Evolutionary conservation across 805 yeast genomes (phyloP).

Genomic region (Suhomyces kilbournensis): DNA sequence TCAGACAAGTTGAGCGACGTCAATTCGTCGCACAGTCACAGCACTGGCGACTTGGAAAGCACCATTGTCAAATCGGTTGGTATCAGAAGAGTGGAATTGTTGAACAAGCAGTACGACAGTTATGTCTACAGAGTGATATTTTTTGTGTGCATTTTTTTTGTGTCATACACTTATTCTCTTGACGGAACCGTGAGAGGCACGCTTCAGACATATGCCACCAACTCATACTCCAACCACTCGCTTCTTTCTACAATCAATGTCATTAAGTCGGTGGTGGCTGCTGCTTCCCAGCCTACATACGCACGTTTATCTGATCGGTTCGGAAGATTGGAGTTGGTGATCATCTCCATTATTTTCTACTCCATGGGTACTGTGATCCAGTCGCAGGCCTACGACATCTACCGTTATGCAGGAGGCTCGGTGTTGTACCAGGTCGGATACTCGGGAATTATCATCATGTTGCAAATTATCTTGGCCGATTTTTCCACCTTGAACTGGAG

Average conservation of each 20-base stretch:
- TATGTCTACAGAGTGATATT: conserved; percentile 37
- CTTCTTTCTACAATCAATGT: conserved; percentile 58
- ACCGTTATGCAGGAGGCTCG: conserved; percentile 63
- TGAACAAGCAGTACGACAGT: conserved; percentile 46
- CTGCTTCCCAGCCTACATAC: conserved; percentile 62
- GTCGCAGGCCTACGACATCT: conserved; percentile 56
- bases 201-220: conserved; percentile 55
- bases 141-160: conserved; percentile 49
- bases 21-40: not conserved
- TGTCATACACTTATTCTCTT: conserved; percentile 58
- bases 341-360: conserved; percentile 52
- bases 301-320: conserved; percentile 66
- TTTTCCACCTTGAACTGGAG: conserved; percentile 70
- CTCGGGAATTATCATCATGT: conserved; percentile 57
- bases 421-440: conserved; percentile 51
- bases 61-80: conserved; percentile 41
- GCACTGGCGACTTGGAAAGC: not conserved
- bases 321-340: conserved; percentile 56
- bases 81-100: conserved; percentile 54
- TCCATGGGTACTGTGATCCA: conserved; percentile 62
- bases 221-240: conserved; percentile 52
- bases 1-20: not conserved
- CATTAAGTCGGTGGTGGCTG: conserved; percentile 57
- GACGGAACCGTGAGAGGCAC: conserved; percentile 50
- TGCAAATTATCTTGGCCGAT: conserved; percentile 62